Evolutionary conservation across 768 basidiomycete species (phyloP).

Genomic region (Epithele typhae): DNA sequence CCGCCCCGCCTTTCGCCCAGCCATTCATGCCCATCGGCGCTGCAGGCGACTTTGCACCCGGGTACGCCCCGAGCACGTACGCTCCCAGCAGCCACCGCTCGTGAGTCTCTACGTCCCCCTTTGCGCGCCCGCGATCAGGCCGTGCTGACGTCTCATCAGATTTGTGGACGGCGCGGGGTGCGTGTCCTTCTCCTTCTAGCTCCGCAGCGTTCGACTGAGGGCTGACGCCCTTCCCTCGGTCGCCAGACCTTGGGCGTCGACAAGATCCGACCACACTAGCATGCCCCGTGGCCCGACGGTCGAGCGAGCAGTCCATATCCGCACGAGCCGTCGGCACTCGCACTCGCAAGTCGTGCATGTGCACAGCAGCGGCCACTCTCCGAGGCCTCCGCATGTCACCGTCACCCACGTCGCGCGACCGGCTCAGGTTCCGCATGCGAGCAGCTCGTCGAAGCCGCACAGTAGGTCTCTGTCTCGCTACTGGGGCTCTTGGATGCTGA

Average conservation of each 20-base stretch:
- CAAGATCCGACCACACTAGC: background rate
- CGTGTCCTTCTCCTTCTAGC: too few species aligned
- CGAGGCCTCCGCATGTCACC: constrained; percentile 6
- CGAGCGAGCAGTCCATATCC: background rate
- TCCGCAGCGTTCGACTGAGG: too few species aligned
- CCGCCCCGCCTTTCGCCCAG: constrained; percentile 1
- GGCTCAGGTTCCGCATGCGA: too few species aligned
- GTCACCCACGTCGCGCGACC: too few species aligned
- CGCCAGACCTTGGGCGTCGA: constrained; percentile 5
- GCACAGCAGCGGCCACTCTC: constrained; percentile 6
- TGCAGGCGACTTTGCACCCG: background rate
- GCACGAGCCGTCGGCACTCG: constrained; percentile 7
- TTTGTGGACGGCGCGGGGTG: too few species aligned
- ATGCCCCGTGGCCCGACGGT: constrained; percentile 2
- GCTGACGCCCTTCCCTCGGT: too few species aligned
- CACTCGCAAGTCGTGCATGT: constrained; percentile 1
- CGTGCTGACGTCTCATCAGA: too few species aligned
- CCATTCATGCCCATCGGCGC: constrained; percentile 16
- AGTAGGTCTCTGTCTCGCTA: background rate
- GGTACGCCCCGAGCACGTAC: too few species aligned
- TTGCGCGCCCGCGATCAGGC: too few species aligned
- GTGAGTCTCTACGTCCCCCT: too few species aligned
- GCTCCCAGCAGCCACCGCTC: too few species aligned
- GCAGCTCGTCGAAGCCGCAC: background rate
- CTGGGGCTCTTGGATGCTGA: too few species aligned